Conservation (phyloP, 129 eudicot species). For the Gnaphalium uliginosum region DNA sequence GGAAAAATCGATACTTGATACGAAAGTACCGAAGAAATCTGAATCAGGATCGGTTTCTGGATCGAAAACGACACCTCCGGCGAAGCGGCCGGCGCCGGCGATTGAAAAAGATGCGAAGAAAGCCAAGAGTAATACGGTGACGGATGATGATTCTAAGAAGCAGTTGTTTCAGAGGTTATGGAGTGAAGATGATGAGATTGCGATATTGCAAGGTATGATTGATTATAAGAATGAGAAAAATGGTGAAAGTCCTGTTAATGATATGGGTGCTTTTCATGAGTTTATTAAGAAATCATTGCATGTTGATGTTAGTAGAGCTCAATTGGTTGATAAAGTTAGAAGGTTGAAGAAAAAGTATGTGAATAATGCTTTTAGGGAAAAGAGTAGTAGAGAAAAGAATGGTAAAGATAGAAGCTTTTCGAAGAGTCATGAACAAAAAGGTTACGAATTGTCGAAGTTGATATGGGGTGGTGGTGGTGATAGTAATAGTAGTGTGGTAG, state of each 20-base stretch:
- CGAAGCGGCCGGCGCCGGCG: slow-evolving; percentile 10
- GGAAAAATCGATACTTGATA: neutral
- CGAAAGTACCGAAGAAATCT: neutral
- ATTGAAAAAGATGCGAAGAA: slow-evolving; percentile 26
- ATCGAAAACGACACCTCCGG: slow-evolving; percentile 22
- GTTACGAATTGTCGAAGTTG: slow-evolving; percentile 54
- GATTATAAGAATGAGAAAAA: slow-evolving; percentile 35
- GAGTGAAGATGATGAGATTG: slow-evolving; percentile 49
- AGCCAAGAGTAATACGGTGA: slow-evolving; percentile 4
- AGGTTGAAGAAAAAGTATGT: slow-evolving; percentile 61
- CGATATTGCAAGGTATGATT: slow-evolving; percentile 48
- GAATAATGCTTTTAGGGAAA: slow-evolving; percentile 43
- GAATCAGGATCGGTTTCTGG: neutral
- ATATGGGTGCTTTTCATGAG: slow-evolving; percentile 49
- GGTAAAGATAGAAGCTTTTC: slow-evolving; percentile 45
- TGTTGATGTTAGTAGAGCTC: slow-evolving; percentile 53
- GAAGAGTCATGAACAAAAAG: slow-evolving; percentile 55
- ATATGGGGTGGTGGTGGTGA: slow-evolving; percentile 64
- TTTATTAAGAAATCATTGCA: slow-evolving; percentile 58
- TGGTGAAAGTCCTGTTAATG: slow-evolving; percentile 40
- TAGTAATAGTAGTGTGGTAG: slow-evolving; percentile 10
- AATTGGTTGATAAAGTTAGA: slow-evolving; percentile 54
- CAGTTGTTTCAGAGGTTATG: slow-evolving; percentile 52
- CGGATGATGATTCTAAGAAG: slow-evolving; percentile 38
- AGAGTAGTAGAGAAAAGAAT: slow-evolving; percentile 38